Conservation (phyloP, 768 basidiomycete species). For the Rhodotorula babjevae region DNA sequence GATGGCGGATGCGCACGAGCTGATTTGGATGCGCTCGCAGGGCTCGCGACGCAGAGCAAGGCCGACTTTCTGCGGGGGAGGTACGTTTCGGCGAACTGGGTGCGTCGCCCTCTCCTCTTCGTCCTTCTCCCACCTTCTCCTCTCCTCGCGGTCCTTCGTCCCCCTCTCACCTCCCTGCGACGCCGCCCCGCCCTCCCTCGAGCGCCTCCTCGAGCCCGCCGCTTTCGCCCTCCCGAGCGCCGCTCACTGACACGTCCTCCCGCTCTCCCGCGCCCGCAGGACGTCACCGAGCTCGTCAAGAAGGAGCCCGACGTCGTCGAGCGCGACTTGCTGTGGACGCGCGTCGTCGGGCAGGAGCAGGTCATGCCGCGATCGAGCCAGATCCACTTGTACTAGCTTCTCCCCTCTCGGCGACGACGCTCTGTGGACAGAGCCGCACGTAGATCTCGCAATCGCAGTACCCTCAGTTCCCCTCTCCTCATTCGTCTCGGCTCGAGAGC, state of each 20-base stretch:
- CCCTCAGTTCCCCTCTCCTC: too few species aligned
- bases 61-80: slow-evolving; percentile 22
- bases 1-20: too few species aligned
- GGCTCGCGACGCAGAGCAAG: slow-evolving; percentile 17
- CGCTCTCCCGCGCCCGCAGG: slow-evolving; percentile 2
- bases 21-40: too few species aligned
- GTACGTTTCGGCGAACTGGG: slow-evolving; percentile 25
- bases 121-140: too few species aligned
- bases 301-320: slow-evolving; percentile 17
- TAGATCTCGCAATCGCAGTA: not conserved
- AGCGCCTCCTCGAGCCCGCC: too few species aligned
- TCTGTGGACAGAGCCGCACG: too few species aligned
- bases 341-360: slow-evolving; percentile 20
- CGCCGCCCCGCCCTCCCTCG: too few species aligned
- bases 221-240: too few species aligned
- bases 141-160: too few species aligned
- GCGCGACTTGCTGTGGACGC: slow-evolving; percentile 18
- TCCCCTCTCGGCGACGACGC: too few species aligned
- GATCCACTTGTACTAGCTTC: not conserved
- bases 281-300: slow-evolving; percentile 10
- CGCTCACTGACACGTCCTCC: too few species aligned
- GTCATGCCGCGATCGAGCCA: not conserved
- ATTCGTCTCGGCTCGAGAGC: not conserved
- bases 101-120: not conserved
- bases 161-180: too few species aligned